Evolutionary conservation across 352 stramenopile species (phyloP).

Genomic region (Albugo candida): DNA sequence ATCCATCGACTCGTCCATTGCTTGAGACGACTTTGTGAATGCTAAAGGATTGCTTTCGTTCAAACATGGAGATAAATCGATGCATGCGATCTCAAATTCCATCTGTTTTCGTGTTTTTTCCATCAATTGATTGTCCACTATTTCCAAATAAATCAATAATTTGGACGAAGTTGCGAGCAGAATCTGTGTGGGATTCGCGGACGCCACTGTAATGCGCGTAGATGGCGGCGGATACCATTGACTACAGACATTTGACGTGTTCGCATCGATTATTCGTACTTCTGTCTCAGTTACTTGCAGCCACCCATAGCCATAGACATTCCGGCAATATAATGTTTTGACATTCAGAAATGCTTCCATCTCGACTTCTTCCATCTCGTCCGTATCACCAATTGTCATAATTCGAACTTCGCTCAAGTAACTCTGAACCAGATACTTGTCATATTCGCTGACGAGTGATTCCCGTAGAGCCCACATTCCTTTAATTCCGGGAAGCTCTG

Average conservation of each 20-base stretch:
- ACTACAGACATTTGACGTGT: conserved; percentile 33
- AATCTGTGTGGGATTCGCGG: conserved; percentile 82
- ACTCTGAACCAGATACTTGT: conserved; percentile 92
- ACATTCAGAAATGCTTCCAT: conserved; percentile 69
- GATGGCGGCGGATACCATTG: conserved; percentile 53
- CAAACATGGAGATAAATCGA: conserved; percentile 57
- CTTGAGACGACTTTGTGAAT: neutral
- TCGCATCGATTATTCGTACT: conserved; percentile 75
- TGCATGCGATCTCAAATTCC: conserved; percentile 89
- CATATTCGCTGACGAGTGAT: conserved; percentile 67
- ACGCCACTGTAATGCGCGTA: conserved; percentile 62
- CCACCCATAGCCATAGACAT: conserved; percentile 73
- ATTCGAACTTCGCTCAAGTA: conserved; percentile 93
- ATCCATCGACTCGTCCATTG: conserved; percentile 47
- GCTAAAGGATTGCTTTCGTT: too few relatives aligned
- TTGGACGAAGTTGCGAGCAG: conserved; percentile 82
- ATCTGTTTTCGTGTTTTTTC: conserved; percentile 53
- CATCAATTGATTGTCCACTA: conserved; percentile 33
- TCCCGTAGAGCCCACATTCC: conserved; percentile 92
- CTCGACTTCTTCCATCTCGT: conserved; percentile 84
- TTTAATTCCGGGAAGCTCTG: conserved; percentile 94
- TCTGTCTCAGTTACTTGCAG: conserved; percentile 89
- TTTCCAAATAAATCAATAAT: conserved; percentile 78
- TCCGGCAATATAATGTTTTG: conserved; percentile 87
- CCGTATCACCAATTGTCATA: conserved; percentile 79